Evolutionary conservation across 371 early-diverging fungal species (phyloP).

Genomic region (Mortierella sp.): DNA sequence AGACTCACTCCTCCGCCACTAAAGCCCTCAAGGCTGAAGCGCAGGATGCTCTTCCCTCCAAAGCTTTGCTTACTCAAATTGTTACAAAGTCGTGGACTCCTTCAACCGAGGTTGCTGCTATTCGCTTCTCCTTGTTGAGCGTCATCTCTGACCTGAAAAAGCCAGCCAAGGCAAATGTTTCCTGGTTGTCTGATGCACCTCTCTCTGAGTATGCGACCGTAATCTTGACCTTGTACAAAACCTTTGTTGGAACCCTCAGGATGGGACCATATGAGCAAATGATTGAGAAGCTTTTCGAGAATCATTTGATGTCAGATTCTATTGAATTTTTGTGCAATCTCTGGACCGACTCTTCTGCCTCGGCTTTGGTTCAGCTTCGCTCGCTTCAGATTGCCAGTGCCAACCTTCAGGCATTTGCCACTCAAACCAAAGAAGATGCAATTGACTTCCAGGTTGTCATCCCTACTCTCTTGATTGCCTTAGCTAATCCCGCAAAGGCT

Average conservation of each 20-base stretch:
- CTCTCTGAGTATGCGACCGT: conserved; percentile 42
- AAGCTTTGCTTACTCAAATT: conserved; percentile 41
- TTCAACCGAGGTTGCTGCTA: conserved; percentile 37
- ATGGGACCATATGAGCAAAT: conserved; percentile 65
- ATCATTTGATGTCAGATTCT: conserved; percentile 67
- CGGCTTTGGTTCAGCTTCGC: conserved; percentile 64
- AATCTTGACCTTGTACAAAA: conserved; percentile 58
- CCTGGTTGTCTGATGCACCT: conserved; percentile 46
- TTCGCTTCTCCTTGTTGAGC: conserved; percentile 52
- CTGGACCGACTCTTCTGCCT: conserved; percentile 65
- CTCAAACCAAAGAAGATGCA: conserved; percentile 36
- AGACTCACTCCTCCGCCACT: conserved; percentile 14
- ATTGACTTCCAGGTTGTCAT: conserved; percentile 86
- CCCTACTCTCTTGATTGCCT: conserved; percentile 78
- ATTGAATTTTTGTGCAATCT: conserved; percentile 74
- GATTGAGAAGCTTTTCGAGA: conserved; percentile 66
- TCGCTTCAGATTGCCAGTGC: conserved; percentile 74
- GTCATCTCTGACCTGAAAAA: conserved; percentile 46
- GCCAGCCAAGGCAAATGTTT: conserved; percentile 28
- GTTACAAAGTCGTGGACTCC: conserved; percentile 40
- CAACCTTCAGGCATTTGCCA: conserved; percentile 64
- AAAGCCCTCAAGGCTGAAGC: conserved; percentile 25
- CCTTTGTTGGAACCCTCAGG: conserved; percentile 59
- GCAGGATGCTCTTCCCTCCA: conserved; percentile 46
- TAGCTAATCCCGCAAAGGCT: conserved; percentile 63